Conservation (phyloP, 148 eudicot genomes). For the Selenicereus undatus region DNA sequence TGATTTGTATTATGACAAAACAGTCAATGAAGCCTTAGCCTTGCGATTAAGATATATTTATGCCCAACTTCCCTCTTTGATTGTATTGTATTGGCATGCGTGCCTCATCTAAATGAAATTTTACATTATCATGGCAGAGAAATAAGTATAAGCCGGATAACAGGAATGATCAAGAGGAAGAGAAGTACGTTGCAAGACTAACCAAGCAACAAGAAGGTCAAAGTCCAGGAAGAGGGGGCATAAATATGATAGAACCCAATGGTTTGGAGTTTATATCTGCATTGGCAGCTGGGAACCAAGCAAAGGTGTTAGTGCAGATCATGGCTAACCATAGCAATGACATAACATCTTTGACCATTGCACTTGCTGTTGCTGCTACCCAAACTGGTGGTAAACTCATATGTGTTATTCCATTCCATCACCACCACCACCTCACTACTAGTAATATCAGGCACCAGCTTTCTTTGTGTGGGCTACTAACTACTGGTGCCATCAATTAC, state of each 20-base stretch:
- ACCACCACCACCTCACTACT: not conserved
- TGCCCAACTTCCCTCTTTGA: too few species aligned
- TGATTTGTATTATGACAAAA: too few species aligned
- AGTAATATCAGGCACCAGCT: not conserved
- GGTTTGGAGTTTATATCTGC: slow-evolving; percentile 35
- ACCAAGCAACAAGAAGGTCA: not conserved
- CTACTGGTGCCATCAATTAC: not conserved
- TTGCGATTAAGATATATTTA: too few species aligned
- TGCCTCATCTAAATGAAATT: not conserved
- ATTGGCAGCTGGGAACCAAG: slow-evolving; percentile 38
- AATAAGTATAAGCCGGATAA: slow-evolving; percentile 20
- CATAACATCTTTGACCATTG: slow-evolving; percentile 23
- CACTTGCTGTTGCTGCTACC: slow-evolving; percentile 29
- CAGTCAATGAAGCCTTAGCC: too few species aligned
- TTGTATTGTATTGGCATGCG: too few species aligned
- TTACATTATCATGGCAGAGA: not conserved
- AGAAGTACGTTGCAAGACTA: not conserved
- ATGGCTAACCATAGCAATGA: not conserved
- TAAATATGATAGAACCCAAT: slow-evolving; percentile 15
- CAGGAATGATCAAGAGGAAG: not conserved
- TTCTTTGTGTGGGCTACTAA: slow-evolving; percentile 3
- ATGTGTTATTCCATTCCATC: slow-evolving; percentile 14
- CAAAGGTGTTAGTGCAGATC: slow-evolving; percentile 24
- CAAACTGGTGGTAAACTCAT: slow-evolving; percentile 30
- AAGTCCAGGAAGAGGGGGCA: not conserved